Base-by-base conservation (phyloP, 495 filamentous ascomycete genomes). In the Lepidopterella palustris region DNA sequence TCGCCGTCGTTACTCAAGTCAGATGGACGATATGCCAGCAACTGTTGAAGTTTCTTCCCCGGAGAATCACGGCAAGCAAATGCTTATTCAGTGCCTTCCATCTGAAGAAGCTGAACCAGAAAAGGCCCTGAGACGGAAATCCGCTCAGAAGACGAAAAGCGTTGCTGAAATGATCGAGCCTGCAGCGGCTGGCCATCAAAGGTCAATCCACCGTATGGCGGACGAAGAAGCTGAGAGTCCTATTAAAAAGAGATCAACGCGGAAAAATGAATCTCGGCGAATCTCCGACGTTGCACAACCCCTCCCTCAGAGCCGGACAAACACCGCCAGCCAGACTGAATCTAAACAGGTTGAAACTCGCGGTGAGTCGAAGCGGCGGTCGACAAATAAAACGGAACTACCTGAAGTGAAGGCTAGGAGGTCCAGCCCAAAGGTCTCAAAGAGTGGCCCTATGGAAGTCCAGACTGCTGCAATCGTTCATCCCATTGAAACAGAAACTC, bases 201-300 rank as follows among this genome's bases (percentile, higher is more conserved):
- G 55, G 55, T 26, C 26, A 27, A 32, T 26, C 1, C 45, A 11
- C 3, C n/a, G 51, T 50, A 21, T 21, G 21, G 5, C 45, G 50
- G 39, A 26, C 55, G 4, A 47, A 40, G 23, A 31, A 25, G 2
- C 55, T 59, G 39, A 55, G 54, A 48, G 40, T 26, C 18, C 35
- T 55, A 18, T 63, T 59, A 54, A 49, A 59, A 55, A 50, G 55
- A 18, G 9, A 35, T 15, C 55, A n/a, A 45, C 48, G 10, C 11
- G 31, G 6, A 35, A 35, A 35, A 15, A 6, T 15, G 6, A 6
- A 15, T 6, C 31, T 35, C 31, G 31, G 6, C 31, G 31, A 35
- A 15, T 15, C 31, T 21, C 26, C 11, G 32, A 13, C 4, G 28
- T 21, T 10, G 23, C n/a, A 5, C 29, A 60, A 45, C 11, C 5